Base-by-base conservation (phyloP, 805 yeast species). In the Kuraishia piskuri region DNA sequence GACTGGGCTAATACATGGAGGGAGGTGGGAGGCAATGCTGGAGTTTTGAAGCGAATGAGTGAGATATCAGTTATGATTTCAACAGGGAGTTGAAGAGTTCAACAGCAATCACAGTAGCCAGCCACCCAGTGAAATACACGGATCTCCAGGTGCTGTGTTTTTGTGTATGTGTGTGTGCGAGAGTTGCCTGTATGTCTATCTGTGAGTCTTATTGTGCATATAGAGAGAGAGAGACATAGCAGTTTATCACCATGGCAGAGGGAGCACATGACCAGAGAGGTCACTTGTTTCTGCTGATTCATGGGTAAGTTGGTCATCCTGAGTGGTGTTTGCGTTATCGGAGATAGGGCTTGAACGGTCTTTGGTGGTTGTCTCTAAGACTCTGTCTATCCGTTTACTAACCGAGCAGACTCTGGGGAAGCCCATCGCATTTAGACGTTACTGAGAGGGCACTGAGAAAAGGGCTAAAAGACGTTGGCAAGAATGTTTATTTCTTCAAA, bases 201-300 rank as follows among this genome's bases (percentile, higher is more conserved):
- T 12, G 8, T n/a, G 40, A n/a, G n/a, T n/a, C n/a, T n/a, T n/a
- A n/a, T n/a, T 31, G 40, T 12, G 40, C 17, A 8, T 31, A 31
- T 31, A 31, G 17, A n/a, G n/a, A n/a, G 40, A 12, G 40, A n/a
- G 9, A 25, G 40, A 10, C 40, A 31, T 6, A 12, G 14, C 40
- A 31, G 31, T 6, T 25, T 31, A 10, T 12, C 14, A 31, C 8
- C 3, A 45, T 45, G 48, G 4, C 48, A 45, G 21, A 47, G 10
- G 49, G 36, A 19, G 10, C 31, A 3, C 12, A 10, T 26, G 20
- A 20, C 25, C 53, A 52, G 40, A 57, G 57, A 7, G 68, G 68
- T 47, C 96, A 89, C 66, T 71, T 89, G 50, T 80, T 88, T 54
- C 83, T 88, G 2, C 68, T 88, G 22, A 79, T 86, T 37, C 96